Conservation (phyloP, 1,284 basidiomycete species). For the Peniophora sp. region DNA sequence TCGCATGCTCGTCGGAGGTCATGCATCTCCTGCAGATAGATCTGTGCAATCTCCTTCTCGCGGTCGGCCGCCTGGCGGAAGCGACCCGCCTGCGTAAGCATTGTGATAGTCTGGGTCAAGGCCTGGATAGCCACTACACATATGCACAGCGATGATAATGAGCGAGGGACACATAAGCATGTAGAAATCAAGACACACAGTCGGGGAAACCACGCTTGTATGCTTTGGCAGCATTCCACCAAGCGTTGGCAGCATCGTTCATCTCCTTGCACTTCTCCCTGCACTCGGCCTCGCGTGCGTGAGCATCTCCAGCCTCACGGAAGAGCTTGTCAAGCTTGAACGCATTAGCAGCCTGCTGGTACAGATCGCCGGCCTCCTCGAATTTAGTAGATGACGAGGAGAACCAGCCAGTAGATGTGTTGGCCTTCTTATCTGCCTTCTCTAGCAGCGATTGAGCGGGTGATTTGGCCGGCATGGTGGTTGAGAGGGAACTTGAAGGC, state of each 20-base stretch:
- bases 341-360: slow-evolving; percentile 89
- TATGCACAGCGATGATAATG: background rate
- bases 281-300: slow-evolving; percentile 86
- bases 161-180: no score
- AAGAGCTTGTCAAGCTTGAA: slow-evolving; percentile 94
- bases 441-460: slow-evolving; percentile 64
- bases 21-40: slow-evolving; percentile 74
- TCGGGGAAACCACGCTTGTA: slow-evolving; percentile 86
- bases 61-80: slow-evolving; percentile 98
- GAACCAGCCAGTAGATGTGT: slow-evolving; percentile 82
- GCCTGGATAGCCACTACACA: slow-evolving; percentile 82
- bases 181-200: slow-evolving; percentile 38
- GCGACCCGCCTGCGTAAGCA: slow-evolving; percentile 79
- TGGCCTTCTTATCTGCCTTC: slow-evolving; percentile 90
- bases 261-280: slow-evolving; percentile 78
- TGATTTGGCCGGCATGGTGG: slow-evolving; percentile 41
- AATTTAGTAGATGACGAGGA: slow-evolving; percentile 73
- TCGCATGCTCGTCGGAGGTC: slow-evolving; percentile 82
- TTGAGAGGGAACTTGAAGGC: slow-evolving; percentile 5
- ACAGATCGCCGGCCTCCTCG: slow-evolving; percentile 92
- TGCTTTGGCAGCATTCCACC: slow-evolving; percentile 93
- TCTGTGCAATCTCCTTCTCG: slow-evolving; percentile 94
- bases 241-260: slow-evolving; percentile 93
- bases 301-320: slow-evolving; percentile 85
- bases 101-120: slow-evolving; percentile 78